phyloP scores from a whole-genome alignment of 306 rosid genomes.

The Begonia masoniana region DNA sequence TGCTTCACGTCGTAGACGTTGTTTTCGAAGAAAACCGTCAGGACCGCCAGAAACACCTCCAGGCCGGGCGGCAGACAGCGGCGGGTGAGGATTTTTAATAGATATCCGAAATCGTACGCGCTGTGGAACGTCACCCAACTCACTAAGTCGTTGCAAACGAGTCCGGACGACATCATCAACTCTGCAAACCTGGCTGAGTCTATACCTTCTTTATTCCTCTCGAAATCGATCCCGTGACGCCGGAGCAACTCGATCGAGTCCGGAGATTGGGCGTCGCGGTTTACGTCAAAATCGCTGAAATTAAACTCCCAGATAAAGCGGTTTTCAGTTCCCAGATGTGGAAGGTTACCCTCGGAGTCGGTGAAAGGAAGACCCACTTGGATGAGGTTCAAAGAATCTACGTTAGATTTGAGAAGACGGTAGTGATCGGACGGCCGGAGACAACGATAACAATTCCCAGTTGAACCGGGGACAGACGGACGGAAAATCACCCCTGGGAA shows the following conservation, averaged over 20 bases:
- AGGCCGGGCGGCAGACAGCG: slow-evolving; percentile 20
- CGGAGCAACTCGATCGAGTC: slow-evolving; percentile 54
- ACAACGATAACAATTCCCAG: slow-evolving; percentile 1
- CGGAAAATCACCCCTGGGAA: slow-evolving; percentile 52
- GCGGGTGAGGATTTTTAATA: slow-evolving; percentile 47
- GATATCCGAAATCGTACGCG: slow-evolving; percentile 60
- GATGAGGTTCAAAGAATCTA: slow-evolving; percentile 62
- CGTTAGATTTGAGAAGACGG: slow-evolving; percentile 48
- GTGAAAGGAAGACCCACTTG: slow-evolving; percentile 69
- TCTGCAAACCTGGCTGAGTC: slow-evolving; percentile 31
- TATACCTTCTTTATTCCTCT: slow-evolving; percentile 32
- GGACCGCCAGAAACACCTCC: slow-evolving; percentile 20
- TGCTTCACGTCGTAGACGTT: slow-evolving; percentile 59
- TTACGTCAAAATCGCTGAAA: slow-evolving; percentile 41
- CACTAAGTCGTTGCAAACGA: slow-evolving; percentile 39
- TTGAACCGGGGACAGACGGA: slow-evolving; percentile 9
- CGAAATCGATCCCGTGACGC: slow-evolving; percentile 56
- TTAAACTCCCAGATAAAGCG: slow-evolving; percentile 69
- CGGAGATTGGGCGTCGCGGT: slow-evolving; percentile 36
- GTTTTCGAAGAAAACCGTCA: slow-evolving; percentile 37
- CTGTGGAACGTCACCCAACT: slow-evolving; percentile 73
- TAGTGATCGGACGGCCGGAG: slow-evolving; percentile 48
- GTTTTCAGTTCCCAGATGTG: slow-evolving; percentile 25
- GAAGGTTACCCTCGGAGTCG: slow-evolving; percentile 49
- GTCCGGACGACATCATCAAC: slow-evolving; percentile 49